Evolutionary conservation across 257 asterid genomes (phyloP), one percentile per base, ranked within the genome.

Genomic region (Solanum medicagineum): DNA sequence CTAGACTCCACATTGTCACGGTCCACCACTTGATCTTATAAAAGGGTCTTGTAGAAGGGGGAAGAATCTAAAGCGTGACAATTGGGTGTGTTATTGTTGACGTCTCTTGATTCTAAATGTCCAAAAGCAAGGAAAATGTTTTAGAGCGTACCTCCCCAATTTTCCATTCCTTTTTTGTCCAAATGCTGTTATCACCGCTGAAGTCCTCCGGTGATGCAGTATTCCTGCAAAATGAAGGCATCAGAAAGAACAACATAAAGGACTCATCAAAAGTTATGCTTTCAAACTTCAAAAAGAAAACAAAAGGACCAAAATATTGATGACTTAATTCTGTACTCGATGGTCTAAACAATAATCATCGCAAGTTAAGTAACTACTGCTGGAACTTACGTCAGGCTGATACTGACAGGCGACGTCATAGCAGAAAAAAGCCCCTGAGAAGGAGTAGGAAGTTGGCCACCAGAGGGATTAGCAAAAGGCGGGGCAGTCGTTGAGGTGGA

Each of bases 141-240:
- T 32, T 1, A 49, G 65, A 53, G 83, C 81, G 44, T 84, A 93
- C 98, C 97, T 93, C 97, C 90, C 98, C 97, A 71, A 74, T 86
- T 70, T 88, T 89, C 97, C 97, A 93, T 79, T 87, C 90, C 55
- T 90, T 83, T 83, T 90, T 92, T 29, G 51, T 69, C 99, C 98
- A 95, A 83, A 93, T 77, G 90, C 92, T 88, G 83, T 86, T 87
- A 60, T 95, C 97, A 60, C 87, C 92, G 70, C 59, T 81, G 69
- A 42, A 15, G 45, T 83, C 88, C 83, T 59, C 90, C 70, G 85
- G 89, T 20, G 83, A 89, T 83, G 51, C 42, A 86, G 17, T 86
- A 88, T 57, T 73, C 77, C 95, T 94, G 92, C 92, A 90, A 54
- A 20, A 45, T 14, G 53, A 66, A 14, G 84, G 83, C 55, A 47